Base-by-base conservation (phyloP, 768 basidiomycete species). In the Mycena filopes region DNA sequence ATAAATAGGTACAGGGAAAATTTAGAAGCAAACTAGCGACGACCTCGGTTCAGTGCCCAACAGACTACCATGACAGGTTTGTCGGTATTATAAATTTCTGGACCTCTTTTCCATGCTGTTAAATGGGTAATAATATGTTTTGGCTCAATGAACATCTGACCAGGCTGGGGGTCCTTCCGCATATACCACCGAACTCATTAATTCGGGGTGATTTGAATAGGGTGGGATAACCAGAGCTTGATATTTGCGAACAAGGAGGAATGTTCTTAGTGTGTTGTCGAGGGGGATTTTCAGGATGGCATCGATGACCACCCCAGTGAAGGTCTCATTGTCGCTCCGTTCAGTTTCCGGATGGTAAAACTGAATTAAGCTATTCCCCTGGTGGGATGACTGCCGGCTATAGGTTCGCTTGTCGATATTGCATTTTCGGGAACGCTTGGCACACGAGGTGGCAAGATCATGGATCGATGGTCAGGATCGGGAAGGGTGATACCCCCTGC, bases 1-100 rank as follows among this genome's bases (percentile, higher is more conserved):
- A n/a, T n/a, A n/a, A n/a, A n/a, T n/a, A n/a, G n/a, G n/a, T n/a
- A 33, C 7, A 6, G 31, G 12, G 31, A 33, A 13, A n/a, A 3
- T 12, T 6, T 10, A 26, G 10, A 20, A 20, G 9, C 25, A 33
- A 40, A 4, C 15, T 47, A 54, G 3, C 33, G 53, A 29, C 60
- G 60, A 18, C 66, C 66, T 43, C 55, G 60, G n/a, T 67, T 63
- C 26, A 67, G 29, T 43, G 55, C 66, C 60, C 60, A 67, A 28
- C 66, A 67, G 20, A 67, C 50, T 7, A 48, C 21, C 20, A 54
- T 11, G n/a, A 48, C 41, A 29, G 43, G 33, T 29, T 46, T 53
- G 1, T 26, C 2, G 15, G 48, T 49, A 8, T 33, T 5, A 59
- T 62, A 63, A 23, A 36, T 53, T 0, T 31, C 28, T 42, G 48